phyloP scores from a whole-genome alignment of 768 basidiomycete species.

The Cystoderma amianthinum region DNA sequence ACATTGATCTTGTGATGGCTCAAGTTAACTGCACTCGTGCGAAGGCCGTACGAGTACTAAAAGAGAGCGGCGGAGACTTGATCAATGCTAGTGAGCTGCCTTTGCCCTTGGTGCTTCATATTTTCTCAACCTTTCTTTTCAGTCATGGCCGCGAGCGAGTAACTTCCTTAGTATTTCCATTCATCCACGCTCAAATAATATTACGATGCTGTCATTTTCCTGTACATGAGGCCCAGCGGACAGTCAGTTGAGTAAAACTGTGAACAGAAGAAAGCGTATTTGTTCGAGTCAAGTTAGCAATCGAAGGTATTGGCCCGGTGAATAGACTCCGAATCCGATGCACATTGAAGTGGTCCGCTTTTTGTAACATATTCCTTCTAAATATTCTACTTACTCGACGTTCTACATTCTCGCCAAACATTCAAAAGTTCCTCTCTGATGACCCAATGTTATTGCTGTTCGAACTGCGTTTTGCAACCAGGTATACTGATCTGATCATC shows the following conservation, averaged over 20 bases:
- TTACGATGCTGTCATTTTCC: neutral
- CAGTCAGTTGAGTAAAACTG: neutral
- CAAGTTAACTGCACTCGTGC: conserved; percentile 87
- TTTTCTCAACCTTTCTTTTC: neutral
- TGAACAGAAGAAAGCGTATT: too few relatives aligned
- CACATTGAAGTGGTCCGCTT: too few relatives aligned
- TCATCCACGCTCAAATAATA: neutral
- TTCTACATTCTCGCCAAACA: too few relatives aligned
- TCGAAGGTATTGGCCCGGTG: too few relatives aligned
- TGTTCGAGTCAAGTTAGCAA: too few relatives aligned
- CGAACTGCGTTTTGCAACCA: too few relatives aligned
- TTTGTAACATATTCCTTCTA: neutral
- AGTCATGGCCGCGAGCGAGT: conserved; percentile 96
- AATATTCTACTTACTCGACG: too few relatives aligned
- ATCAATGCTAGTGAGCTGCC: conserved; percentile 88
- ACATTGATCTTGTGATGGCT: conserved; percentile 89
- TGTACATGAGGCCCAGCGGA: neutral
- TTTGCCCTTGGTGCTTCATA: neutral
- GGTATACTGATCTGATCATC: too few relatives aligned
- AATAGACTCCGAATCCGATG: too few relatives aligned
- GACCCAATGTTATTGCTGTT: too few relatives aligned
- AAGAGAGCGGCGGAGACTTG: conserved; percentile 88
- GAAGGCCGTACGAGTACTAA: conserved; percentile 86
- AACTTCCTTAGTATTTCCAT: conserved; percentile 24
- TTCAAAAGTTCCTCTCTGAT: too few relatives aligned